phyloP scores from a whole-genome alignment of 129 eudicot genomes.

The Flaveria ramosissima region DNA sequence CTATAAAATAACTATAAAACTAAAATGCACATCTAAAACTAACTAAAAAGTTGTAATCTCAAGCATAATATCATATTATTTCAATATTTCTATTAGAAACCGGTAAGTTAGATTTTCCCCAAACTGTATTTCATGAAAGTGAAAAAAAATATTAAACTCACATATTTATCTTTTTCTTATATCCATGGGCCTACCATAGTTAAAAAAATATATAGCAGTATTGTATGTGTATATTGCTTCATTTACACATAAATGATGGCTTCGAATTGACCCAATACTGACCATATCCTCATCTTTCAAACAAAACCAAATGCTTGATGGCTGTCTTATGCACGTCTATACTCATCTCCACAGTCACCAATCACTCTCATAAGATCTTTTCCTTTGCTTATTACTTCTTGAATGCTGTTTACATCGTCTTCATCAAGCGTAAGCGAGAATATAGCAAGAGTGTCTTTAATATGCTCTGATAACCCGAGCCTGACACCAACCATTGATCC shows the following conservation, averaged over 20 bases:
- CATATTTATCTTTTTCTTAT: conserved; percentile 7
- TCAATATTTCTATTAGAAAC: no score
- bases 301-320: background rate
- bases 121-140: background rate
- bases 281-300: conserved; percentile 9
- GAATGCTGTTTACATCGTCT: conserved; percentile 68
- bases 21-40: no score
- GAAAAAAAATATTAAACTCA: background rate
- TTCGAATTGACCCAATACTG: conserved; percentile 12
- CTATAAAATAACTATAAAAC: no score
- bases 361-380: conserved; percentile 75
- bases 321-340: conserved; percentile 59
- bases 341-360: conserved; percentile 99
- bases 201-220: conserved; percentile 21
- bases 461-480: conserved; percentile 88
- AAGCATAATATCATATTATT: no score
- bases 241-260: conserved; percentile 6
- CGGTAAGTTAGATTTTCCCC: no score
- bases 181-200: conserved; percentile 4
- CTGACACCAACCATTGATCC: conserved; percentile 97
- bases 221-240: conserved; percentile 3
- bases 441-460: conserved; percentile 66
- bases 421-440: conserved; percentile 83
- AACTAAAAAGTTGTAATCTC: no score
- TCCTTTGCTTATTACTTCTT: conserved; percentile 66